Evolutionary conservation across 345 rosid genomes (phyloP), one percentile per base, ranked within the genome.

Genomic region (Acer saccharum): DNA sequence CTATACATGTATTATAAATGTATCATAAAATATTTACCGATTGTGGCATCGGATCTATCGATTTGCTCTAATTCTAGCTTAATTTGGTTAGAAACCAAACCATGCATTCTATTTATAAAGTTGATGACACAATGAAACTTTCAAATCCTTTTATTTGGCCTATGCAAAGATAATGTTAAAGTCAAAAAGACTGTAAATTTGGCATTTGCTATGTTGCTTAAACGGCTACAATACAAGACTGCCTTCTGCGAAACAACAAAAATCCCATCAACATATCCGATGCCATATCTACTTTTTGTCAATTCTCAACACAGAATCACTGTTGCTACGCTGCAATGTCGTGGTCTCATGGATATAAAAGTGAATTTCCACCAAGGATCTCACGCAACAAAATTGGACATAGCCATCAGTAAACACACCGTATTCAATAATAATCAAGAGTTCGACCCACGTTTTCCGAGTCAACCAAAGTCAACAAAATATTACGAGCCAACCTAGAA

Each of bases 401-500:
- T 8, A 1, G 44, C 74, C 63, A 23, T 48, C 39, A 10, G 57
- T 70, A 17, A 41, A 29, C 11, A 25, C 29, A 20, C 50, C 50
- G 13, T 10, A 41, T 8, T 41, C 20, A 39, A 10, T 44, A 39
- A 10, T 44, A 35, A 35, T 35, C 39, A 35, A 43, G 46, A 70
- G 60, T 17, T 14, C 61, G 21, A 18, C 32, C 60, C 10, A 18
- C 48, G 12, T 10, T 11, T 0, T 2, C 10, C 0, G 1, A 10
- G 48, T 54, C 74, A 29, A 6, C 29, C 1, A 21, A 10, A 68
- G 72, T 68, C 73, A 48, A 69, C 73, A 48, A 69, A 43, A 48
- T 3, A 13, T n/a, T 44, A 2, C 16, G 23, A 41, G 4, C 21
- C 14, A 41, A 3, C 12, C 3, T 7, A 13, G 76, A 58, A 61